Percentiles rank a stretch among this genome's conserved stretches.
phyloP scores from a whole-genome alignment of 495 filamentous ascomycete genomes.

The Chaetomium tenue region DNA sequence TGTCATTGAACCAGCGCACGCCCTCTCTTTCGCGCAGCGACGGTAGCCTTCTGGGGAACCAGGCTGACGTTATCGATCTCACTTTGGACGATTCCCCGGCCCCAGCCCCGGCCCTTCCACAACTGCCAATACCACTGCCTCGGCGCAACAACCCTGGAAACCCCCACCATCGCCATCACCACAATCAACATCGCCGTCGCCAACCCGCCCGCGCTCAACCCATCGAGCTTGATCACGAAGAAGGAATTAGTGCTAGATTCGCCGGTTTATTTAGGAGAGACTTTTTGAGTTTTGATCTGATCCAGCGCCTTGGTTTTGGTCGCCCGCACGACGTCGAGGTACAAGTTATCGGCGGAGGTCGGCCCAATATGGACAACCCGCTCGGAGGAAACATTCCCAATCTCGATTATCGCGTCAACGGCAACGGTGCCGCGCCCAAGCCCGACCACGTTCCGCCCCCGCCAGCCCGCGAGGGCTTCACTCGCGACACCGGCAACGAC shows the following conservation, averaged over 20 bases:
- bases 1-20: slow-evolving; percentile 35
- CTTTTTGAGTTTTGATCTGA: slow-evolving; percentile 4
- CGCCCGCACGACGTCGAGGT: slow-evolving; percentile 25
- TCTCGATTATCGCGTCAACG: slow-evolving; percentile 34
- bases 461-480: slow-evolving; percentile 42
- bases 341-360: slow-evolving; percentile 19
- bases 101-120: slow-evolving; percentile 4
- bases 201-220: not conserved
- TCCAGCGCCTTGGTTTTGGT: slow-evolving; percentile 5
- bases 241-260: not conserved
- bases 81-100: slow-evolving; percentile 33
- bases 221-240: not conserved
- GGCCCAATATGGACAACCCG: slow-evolving; percentile 27
- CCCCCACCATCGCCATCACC: not conserved
- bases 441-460: slow-evolving; percentile 39
- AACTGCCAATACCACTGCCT: slow-evolving; percentile 13
- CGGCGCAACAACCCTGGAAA: not conserved
- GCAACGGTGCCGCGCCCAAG: slow-evolving; percentile 30
- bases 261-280: not conserved
- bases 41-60: slow-evolving; percentile 39
- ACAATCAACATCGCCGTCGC: not conserved
- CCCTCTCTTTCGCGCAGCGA: slow-evolving; percentile 44
- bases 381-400: slow-evolving; percentile 31
- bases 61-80: slow-evolving; percentile 40
- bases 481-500: slow-evolving; percentile 41